Conservation (phyloP, 805 yeast genomes). For the Pichia manshurica region DNA sequence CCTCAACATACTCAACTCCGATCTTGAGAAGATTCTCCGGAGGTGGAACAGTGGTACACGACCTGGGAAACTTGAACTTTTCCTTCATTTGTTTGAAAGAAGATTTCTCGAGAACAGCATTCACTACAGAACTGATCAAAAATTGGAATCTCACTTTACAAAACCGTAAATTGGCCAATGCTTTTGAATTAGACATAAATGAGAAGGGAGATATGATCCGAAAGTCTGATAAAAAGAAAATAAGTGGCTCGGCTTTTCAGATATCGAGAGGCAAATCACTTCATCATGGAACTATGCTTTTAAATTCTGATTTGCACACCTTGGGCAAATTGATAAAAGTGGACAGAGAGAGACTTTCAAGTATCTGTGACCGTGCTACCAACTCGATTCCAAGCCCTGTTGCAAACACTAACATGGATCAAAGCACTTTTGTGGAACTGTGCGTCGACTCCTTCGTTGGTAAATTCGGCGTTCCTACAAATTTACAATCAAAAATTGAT, state of each 20-base stretch:
- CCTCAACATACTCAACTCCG: constrained; percentile 50
- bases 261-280: constrained; percentile 74
- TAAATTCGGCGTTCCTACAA: constrained; percentile 26
- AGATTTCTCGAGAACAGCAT: constrained; percentile 54
- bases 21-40: constrained; percentile 79
- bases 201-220: constrained; percentile 76
- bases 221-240: constrained; percentile 41
- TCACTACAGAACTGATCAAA: constrained; percentile 32
- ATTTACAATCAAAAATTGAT: constrained; percentile 1
- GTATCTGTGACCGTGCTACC: constrained; percentile 37
- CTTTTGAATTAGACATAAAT: constrained; percentile 44
- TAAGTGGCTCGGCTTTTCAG: constrained; percentile 92
- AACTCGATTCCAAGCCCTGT: constrained; percentile 81
- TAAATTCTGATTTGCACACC: constrained; percentile 56
- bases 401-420: constrained; percentile 48
- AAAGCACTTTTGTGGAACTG: constrained; percentile 40
- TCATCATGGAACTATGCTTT: constrained; percentile 95
- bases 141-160: constrained; percentile 19
- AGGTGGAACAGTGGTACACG: constrained; percentile 97
- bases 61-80: constrained; percentile 80
- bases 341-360: constrained; percentile 13
- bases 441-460: constrained; percentile 38
- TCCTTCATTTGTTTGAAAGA: constrained; percentile 62
- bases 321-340: constrained; percentile 53
- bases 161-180: not conserved